Evolutionary conservation across 148 eudicot species (phyloP).

Genomic region (Vaccinium myrtillus): DNA sequence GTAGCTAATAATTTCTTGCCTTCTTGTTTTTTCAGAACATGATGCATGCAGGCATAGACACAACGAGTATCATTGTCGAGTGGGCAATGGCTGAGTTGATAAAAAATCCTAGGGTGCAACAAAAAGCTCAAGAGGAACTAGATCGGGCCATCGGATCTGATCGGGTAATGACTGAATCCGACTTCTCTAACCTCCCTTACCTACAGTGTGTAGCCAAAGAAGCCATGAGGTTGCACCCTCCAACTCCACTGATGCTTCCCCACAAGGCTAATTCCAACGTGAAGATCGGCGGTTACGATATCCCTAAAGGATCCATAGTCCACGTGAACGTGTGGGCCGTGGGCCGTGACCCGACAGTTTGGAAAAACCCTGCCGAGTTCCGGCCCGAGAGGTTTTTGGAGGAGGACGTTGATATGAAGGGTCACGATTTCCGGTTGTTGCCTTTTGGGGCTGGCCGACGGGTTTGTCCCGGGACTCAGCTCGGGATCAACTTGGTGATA

Average conservation of each 20-base stretch:
- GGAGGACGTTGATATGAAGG: constrained; percentile 78
- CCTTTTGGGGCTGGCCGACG: constrained; percentile 86
- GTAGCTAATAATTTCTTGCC: neutral
- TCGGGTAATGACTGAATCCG: constrained; percentile 67
- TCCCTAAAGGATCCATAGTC: constrained; percentile 69
- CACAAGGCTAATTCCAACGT: constrained; percentile 68
- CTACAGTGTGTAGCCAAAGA: constrained; percentile 68
- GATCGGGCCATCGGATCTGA: constrained; percentile 59
- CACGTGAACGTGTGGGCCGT: constrained; percentile 82
- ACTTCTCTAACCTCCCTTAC: constrained; percentile 74
- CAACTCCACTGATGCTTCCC: constrained; percentile 86
- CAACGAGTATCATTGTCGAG: constrained; percentile 64
- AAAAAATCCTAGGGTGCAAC: constrained; percentile 72
- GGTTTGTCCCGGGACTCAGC: constrained; percentile 75
- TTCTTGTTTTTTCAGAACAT: constrained; percentile 52
- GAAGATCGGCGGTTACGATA: constrained; percentile 76
- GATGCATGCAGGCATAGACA: constrained; percentile 90
- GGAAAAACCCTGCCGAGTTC: constrained; percentile 60
- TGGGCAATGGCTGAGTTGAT: constrained; percentile 87
- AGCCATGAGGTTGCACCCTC: constrained; percentile 75
- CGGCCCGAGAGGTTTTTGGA: constrained; percentile 71
- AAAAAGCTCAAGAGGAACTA: constrained; percentile 81
- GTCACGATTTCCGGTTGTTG: constrained; percentile 62
- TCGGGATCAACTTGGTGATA: constrained; percentile 69
- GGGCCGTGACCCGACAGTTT: constrained; percentile 62